These are phyloP conservation scores for Gautieria morchelliformis DNA, from an alignment of 768 basidiomycete genomes.

Conservation along the genomic window DNA sequence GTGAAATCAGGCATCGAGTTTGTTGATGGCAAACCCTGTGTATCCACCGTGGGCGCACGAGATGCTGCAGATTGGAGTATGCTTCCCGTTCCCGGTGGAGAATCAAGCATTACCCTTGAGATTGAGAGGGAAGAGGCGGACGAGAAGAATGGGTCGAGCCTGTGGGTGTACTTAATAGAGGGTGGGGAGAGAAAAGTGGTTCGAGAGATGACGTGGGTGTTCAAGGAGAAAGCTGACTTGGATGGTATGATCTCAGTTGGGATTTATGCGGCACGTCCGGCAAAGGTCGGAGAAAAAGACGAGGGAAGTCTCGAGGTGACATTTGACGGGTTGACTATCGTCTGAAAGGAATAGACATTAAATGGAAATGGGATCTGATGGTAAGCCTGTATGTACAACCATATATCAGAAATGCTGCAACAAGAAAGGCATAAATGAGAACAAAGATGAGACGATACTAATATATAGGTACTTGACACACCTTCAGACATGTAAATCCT, in stretches of 20 bases:
- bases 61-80: slow-evolving; percentile 21
- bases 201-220: slow-evolving; percentile 22
- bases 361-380: neutral
- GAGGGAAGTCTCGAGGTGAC: slow-evolving; percentile 11
- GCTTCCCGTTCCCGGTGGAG: slow-evolving; percentile 7
- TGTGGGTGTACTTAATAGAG: slow-evolving; percentile 19
- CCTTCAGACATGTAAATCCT: slow-evolving; percentile 29
- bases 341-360: neutral
- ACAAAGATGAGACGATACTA: neutral
- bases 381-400: neutral
- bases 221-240: slow-evolving; percentile 9
- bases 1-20: slow-evolving; percentile 23
- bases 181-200: slow-evolving; percentile 11
- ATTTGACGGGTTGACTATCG: slow-evolving; percentile 6
- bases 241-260: slow-evolving; percentile 14
- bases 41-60: slow-evolving; percentile 18
- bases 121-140: slow-evolving; percentile 11
- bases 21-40: slow-evolving; percentile 15
- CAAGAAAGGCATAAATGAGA: neutral
- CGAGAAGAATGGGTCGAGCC: slow-evolving; percentile 10
- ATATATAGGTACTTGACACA: neutral
- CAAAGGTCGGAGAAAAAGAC: slow-evolving; percentile 7
- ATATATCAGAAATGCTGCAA: neutral
- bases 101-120: slow-evolving; percentile 13
- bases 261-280: slow-evolving; percentile 18